Conservation (phyloP, 2,329 filamentous ascomycete species). For the Monosporascus sp. region DNA sequence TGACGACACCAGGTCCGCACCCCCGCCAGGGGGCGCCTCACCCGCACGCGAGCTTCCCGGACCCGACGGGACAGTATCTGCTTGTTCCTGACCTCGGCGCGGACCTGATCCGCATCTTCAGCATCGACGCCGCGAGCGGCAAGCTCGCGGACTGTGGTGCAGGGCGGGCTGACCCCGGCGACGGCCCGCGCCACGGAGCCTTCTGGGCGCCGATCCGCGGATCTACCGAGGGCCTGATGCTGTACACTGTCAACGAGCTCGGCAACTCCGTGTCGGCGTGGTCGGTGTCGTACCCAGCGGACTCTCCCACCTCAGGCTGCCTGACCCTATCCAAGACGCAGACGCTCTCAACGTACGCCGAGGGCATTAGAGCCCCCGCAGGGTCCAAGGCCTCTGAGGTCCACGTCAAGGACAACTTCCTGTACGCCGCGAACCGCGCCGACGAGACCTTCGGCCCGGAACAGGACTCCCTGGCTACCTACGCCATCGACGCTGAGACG, state of each 20-base stretch:
- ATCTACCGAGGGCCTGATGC: constrained; percentile 21
- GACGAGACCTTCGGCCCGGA: constrained; percentile 50
- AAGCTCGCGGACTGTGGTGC: constrained; percentile 39
- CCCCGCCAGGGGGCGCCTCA: constrained; percentile 51
- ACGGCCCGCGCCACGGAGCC: constrained; percentile 47
- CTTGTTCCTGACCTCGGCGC: constrained; percentile 49
- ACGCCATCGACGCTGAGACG: constrained; percentile 36
- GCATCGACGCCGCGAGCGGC: constrained; percentile 39
- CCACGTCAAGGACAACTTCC: constrained; percentile 45
- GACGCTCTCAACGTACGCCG: constrained; percentile 41
- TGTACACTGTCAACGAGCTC: constrained; percentile 43
- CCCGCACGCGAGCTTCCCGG: constrained; percentile 46
- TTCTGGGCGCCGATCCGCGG: constrained; percentile 38
- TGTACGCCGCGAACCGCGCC: constrained; percentile 58
- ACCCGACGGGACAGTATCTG: constrained; percentile 43
- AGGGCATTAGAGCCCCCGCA: constrained; percentile 32
- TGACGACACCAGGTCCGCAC: constrained; percentile 36
- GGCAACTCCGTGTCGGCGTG: constrained; percentile 45
- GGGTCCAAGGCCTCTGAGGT: constrained; percentile 51
- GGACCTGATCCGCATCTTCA: constrained; percentile 48
- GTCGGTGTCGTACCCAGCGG: constrained; percentile 36
- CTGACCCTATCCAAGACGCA: constrained; percentile 40
- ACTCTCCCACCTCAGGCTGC: constrained; percentile 27
- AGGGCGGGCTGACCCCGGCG: constrained; percentile 36
- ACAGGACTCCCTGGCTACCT: constrained; percentile 52